Evolutionary conservation across 2,329 filamentous ascomycete species (phyloP), one percentile per base, ranked within the genome.

Genomic region (Xylariaceae sp.): DNA sequence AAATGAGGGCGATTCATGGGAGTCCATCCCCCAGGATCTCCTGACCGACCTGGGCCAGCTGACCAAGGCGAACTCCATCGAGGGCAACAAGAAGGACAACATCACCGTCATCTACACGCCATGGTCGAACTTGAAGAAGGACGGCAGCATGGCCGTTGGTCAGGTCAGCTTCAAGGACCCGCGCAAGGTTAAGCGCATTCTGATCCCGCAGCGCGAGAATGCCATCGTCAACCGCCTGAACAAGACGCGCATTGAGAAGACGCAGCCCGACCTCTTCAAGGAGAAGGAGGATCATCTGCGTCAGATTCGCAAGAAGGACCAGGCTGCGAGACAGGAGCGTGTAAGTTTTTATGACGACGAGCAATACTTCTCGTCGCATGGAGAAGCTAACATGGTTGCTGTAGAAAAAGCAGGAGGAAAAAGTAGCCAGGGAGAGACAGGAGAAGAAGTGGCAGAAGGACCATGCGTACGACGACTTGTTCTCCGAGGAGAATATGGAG

Each of bases 11-110:
- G 85, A 94, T 66, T 80, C 83, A 47, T 99, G 94, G 94, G 92
- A 97, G 54, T 76, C 80, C 49, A 90, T 99, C 60, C 86, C 90
- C 0, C 72, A 85, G 62, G 83, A 84, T 2, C 81, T 99, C 34
- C 73, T 99, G 61, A 84, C 81, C 66, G 94, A 99, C 75, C 91
- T 94, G 69, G 94, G 90, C n/a, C 94, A 99, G 75, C 81, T 99
- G 69, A 99, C 94, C 59, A 99, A 99, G 77, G 94, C 94, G 63
- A 99, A 99, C 77, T 97, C 92, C 59, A 99, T 99, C 69, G 94
- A 99, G 79, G 94, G 94, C 64, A 99, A 99, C 80, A 99, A 99
- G 77, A 97, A 97, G 75, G 93, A 97, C 75, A 97, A 97, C 75
- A 80, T 99, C 69, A 96, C 92, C 13, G 75, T 99, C 71, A 95